Percentiles rank a stretch among this genome's conserved stretches.
Conservation (phyloP, 78 protist species). For the Dictyostelium discoideum region DNA sequence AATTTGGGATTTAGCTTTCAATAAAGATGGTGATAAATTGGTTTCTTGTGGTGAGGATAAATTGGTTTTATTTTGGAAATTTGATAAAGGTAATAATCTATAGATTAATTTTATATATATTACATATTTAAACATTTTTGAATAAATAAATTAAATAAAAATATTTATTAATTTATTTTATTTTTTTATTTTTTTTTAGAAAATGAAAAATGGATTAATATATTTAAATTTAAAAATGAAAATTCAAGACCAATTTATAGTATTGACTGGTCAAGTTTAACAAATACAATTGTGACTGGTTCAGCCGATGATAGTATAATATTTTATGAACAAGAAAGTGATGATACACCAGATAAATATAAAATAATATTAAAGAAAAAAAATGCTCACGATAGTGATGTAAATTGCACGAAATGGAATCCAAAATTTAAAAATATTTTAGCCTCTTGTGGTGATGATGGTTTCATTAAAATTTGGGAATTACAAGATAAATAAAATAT, state of each 20-base stretch:
- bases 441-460: constrained; percentile 92
- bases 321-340: constrained; percentile 1
- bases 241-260: constrained; percentile 79
- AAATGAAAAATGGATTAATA: constrained; percentile 35
- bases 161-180: background rate
- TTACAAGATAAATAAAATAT: background rate
- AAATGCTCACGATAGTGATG: constrained; percentile 88
- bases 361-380: constrained; percentile 7
- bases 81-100: background rate
- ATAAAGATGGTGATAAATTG: constrained; percentile 71
- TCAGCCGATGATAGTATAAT: constrained; percentile 87
- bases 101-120: too few species aligned
- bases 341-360: background rate
- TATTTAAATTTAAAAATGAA: constrained; percentile 40
- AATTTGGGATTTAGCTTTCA: constrained; percentile 93
- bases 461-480: constrained; percentile 86
- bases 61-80: constrained; percentile 22
- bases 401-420: constrained; percentile 89
- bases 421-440: constrained; percentile 67
- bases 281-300: constrained; percentile 74
- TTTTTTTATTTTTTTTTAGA: constrained; percentile 18
- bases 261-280: constrained; percentile 79
- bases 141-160: too few species aligned
- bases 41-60: constrained; percentile 47
- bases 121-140: background rate